These are phyloP conservation scores for Tylopilus sp. DNA, from an alignment of 1,284 basidiomycete genomes.

Conservation along the genomic window DNA sequence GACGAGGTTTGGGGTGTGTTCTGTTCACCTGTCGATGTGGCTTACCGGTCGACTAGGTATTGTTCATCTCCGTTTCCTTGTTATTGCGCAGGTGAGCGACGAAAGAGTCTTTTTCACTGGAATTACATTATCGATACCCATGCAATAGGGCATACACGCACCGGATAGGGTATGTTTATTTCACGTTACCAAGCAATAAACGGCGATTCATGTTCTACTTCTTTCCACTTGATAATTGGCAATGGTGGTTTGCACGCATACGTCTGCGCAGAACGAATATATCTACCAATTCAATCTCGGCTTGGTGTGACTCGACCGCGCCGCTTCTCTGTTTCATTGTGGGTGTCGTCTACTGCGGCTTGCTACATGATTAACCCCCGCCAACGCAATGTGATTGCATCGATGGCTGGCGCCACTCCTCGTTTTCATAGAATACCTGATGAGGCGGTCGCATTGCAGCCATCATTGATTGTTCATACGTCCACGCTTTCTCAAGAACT, in stretches of 20 bases:
- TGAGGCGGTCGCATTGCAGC: constrained; percentile 78
- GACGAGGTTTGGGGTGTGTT: constrained; percentile 58
- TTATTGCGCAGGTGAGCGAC: constrained; percentile 58
- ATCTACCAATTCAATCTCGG: constrained; percentile 80
- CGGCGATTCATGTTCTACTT: constrained; percentile 20
- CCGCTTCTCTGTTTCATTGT: constrained; percentile 75
- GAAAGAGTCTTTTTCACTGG: background rate
- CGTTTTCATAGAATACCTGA: constrained; percentile 61
- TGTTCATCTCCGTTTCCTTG: constrained; percentile 75
- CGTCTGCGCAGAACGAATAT: constrained; percentile 58
- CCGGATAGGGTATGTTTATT: constrained; percentile 30
- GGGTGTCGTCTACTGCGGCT: constrained; percentile 20
- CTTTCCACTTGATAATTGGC: constrained; percentile 6
- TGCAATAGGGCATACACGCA: background rate
- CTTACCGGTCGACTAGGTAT: constrained; percentile 39
- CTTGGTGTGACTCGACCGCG: constrained; percentile 81
- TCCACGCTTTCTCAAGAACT: constrained; percentile 74
- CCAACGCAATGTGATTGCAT: background rate
- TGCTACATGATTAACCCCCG: background rate
- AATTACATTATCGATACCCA: constrained; percentile 18
- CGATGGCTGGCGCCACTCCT: constrained; percentile 1
- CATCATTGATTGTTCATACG: constrained; percentile 70
- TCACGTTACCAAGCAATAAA: constrained; percentile 10
- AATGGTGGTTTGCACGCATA: constrained; percentile 2
- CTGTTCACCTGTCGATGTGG: constrained; percentile 2